These are phyloP conservation scores for Butyriboletus loyo DNA, from an alignment of 768 basidiomycete genomes.

Conservation along the genomic window DNA sequence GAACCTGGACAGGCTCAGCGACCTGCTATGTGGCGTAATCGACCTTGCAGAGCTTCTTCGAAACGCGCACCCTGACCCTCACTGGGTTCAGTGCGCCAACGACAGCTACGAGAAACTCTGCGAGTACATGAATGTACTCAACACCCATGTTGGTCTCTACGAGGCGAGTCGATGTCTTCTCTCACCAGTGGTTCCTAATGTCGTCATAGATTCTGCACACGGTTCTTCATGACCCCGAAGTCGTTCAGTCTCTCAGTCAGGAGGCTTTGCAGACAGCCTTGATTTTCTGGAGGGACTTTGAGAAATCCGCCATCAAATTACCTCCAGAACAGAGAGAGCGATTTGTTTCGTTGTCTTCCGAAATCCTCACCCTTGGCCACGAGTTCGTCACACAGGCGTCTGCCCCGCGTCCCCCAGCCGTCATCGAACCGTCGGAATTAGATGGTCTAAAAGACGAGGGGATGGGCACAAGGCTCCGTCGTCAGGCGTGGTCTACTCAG, in stretches of 20 bases:
- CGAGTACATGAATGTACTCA: constrained; percentile 96
- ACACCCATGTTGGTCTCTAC: constrained; percentile 89
- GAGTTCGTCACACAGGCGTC: constrained; percentile 73
- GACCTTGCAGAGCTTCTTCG: constrained; percentile 93
- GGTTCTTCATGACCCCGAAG: constrained; percentile 64
- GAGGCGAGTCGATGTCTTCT: constrained; percentile 53
- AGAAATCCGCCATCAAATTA: constrained; percentile 93
- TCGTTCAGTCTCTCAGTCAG: constrained; percentile 61
- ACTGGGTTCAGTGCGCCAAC: constrained; percentile 84
- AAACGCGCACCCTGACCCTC: constrained; percentile 85
- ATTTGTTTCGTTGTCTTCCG: constrained; percentile 88
- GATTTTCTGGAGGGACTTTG: constrained; percentile 96
- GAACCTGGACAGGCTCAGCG: constrained; percentile 94
- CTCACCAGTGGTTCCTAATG: constrained; percentile 16
- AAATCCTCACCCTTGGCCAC: constrained; percentile 84
- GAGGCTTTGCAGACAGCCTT: constrained; percentile 86
- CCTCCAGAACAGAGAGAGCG: constrained; percentile 70
- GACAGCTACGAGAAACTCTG: constrained; percentile 87
- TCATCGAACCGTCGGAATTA: constrained; percentile 67
- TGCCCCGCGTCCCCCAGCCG: constrained; percentile 59
- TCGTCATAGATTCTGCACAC: constrained; percentile 59
- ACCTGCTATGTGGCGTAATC: constrained; percentile 93
- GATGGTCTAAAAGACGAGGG: constrained; percentile 72
- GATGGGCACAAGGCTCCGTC: constrained; percentile 68
- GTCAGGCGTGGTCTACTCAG: constrained; percentile 74